phyloP scores from a whole-genome alignment of 257 asterid genomes.

The Rhazya stricta region DNA sequence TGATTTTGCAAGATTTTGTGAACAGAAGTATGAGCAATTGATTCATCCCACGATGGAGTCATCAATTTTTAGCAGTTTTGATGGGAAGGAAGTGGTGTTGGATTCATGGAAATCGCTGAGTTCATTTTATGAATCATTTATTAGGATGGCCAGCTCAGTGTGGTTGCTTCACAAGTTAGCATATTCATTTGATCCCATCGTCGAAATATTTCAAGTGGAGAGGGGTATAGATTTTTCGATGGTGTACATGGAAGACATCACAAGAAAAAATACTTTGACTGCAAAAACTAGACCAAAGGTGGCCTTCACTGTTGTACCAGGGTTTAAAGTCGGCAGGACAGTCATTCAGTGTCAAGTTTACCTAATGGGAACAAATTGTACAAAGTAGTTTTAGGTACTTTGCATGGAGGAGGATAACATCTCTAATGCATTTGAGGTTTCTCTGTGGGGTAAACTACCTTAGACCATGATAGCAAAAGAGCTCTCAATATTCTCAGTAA shows the following conservation, averaged over 20 bases:
- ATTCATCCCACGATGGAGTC: slow-evolving; percentile 91
- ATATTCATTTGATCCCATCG: slow-evolving; percentile 56
- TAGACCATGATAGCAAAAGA: background rate
- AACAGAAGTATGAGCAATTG: slow-evolving; percentile 72
- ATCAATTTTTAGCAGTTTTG: slow-evolving; percentile 68
- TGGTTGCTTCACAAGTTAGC: slow-evolving; percentile 95
- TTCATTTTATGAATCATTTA: slow-evolving; percentile 76
- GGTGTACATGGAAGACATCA: slow-evolving; percentile 82
- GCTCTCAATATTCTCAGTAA: background rate
- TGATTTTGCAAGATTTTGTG: slow-evolving; percentile 72
- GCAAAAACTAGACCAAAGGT: slow-evolving; percentile 53
- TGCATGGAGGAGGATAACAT: background rate
- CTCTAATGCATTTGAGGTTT: background rate
- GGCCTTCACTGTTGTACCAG: slow-evolving; percentile 86
- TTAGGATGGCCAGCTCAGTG: slow-evolving; percentile 81
- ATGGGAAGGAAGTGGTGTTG: slow-evolving; percentile 69
- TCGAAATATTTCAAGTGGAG: slow-evolving; percentile 86
- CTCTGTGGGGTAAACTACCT: background rate
- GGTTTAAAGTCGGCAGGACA: slow-evolving; percentile 75
- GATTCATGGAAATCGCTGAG: slow-evolving; percentile 80
- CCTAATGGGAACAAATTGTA: slow-evolving; percentile 38
- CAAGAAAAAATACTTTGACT: slow-evolving; percentile 34
- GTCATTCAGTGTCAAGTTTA: slow-evolving; percentile 82
- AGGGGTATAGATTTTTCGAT: slow-evolving; percentile 68
- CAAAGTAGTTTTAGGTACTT: slow-evolving; percentile 24